Evolutionary conservation across 73 alveolate species (phyloP).

Genomic region (Blepharisma stoltei): DNA sequence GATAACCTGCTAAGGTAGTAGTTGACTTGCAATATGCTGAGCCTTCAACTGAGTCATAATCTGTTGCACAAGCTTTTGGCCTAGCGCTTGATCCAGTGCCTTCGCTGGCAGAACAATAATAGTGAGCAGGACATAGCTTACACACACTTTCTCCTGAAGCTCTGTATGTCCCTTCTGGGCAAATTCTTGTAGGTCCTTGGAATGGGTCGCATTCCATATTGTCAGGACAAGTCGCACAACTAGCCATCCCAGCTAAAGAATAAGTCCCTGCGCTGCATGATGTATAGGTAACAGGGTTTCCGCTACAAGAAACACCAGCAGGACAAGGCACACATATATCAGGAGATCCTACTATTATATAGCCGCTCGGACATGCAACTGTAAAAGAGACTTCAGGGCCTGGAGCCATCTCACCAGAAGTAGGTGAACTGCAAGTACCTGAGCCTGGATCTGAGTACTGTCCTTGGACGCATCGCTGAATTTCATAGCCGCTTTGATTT

Average conservation of each 20-base stretch:
- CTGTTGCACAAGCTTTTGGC: conserved; percentile 52
- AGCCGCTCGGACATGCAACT: conserved; percentile 32
- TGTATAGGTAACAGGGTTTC: background rate
- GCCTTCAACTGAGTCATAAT: conserved; percentile 13
- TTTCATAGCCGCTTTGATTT: background rate
- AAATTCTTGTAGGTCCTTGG: conserved; percentile 30
- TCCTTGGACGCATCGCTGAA: conserved; percentile 35
- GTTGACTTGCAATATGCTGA: conserved; percentile 36
- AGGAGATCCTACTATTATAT: conserved; percentile 35
- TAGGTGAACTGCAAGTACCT: conserved; percentile 30
- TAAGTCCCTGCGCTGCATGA: conserved; percentile 35
- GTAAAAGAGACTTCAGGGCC: background rate
- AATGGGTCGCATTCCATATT: conserved; percentile 25
- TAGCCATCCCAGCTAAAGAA: conserved; percentile 30
- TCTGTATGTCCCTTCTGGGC: conserved; percentile 52
- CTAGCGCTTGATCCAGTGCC: conserved; percentile 40
- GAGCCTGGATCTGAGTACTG: conserved; percentile 36
- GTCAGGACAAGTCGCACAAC: conserved; percentile 30
- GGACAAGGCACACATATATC: conserved; percentile 48
- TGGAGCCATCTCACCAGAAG: conserved; percentile 42
- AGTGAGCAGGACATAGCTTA: conserved; percentile 49
- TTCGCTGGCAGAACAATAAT: conserved; percentile 46
- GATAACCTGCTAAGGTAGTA: conserved; percentile 48
- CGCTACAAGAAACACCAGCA: conserved; percentile 39
- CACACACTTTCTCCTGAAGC: conserved; percentile 39